Percentiles rank a stretch among this genome's conserved stretches.
phyloP scores from a whole-genome alignment of 2,329 filamentous ascomycete genomes.

The Colletotrichum horii region DNA sequence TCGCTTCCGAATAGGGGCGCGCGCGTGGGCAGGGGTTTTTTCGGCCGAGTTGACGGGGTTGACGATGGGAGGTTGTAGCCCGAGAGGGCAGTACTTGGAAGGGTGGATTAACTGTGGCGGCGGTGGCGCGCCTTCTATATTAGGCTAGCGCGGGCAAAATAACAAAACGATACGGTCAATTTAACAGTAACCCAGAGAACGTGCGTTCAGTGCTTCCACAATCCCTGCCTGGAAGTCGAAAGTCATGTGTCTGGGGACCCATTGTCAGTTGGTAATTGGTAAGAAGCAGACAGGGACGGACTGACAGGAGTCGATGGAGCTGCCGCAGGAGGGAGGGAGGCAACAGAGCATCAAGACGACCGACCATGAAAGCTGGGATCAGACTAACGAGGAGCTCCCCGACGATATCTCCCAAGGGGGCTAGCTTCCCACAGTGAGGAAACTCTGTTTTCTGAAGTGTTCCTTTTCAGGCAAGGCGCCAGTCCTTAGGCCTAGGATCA shows the following conservation, averaged over 20 bases:
- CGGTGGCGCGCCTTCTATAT: too few species aligned
- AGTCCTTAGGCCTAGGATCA: neutral
- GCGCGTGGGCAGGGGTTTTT: too few species aligned
- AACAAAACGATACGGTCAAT: too few species aligned
- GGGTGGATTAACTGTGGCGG: too few species aligned
- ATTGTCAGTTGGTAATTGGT: neutral
- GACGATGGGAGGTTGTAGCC: too few species aligned
- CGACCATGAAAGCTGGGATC: neutral
- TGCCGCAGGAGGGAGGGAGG: neutral
- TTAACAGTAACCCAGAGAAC: too few species aligned
- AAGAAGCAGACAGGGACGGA: neutral
- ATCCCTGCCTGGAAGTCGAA: neutral
- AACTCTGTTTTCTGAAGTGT: slow-evolving; percentile 9
- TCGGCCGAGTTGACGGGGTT: too few species aligned
- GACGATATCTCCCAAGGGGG: neutral
- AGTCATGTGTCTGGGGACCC: slow-evolving; percentile 4
- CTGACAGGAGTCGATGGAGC: neutral
- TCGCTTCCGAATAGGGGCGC: too few species aligned
- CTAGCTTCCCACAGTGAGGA: neutral
- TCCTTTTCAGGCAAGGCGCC: neutral
- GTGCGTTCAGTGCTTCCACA: slow-evolving; percentile 14
- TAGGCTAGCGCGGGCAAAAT: too few species aligned
- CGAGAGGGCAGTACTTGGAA: too few species aligned
- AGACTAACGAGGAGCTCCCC: neutral
- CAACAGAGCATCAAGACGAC: neutral